Evolutionary conservation across 495 filamentous ascomycete genomes (phyloP).

Genomic region (Hyaloscypha bicolor): DNA sequence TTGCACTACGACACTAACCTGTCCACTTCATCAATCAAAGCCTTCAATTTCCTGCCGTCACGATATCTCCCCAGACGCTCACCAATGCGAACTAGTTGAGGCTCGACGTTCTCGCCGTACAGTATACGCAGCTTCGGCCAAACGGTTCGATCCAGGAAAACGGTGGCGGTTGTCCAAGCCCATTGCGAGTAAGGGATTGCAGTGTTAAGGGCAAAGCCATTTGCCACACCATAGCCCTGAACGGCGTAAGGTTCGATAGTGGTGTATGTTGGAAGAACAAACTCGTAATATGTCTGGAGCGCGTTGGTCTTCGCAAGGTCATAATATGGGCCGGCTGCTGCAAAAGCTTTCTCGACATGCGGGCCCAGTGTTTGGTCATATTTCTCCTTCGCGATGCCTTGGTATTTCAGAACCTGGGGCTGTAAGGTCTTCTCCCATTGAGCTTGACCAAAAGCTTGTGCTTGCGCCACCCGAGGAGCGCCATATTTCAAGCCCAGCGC

Average conservation of each 20-base stretch:
- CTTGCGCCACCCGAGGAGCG: conserved; percentile 72
- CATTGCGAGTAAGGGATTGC: conserved; percentile 71
- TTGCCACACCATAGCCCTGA: conserved; percentile 67
- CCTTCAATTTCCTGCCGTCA: conserved; percentile 63
- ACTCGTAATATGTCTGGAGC: conserved; percentile 66
- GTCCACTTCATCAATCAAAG: conserved; percentile 58
- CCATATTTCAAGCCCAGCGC: conserved; percentile 71
- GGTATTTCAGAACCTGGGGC: conserved; percentile 69
- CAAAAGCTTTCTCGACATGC: conserved; percentile 64
- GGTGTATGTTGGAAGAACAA: conserved; percentile 75
- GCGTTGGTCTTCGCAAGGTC: conserved; percentile 60
- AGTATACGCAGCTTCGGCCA: conserved; percentile 79
- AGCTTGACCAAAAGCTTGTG: conserved; percentile 60
- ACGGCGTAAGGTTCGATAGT: conserved; percentile 71
- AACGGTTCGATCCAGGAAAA: conserved; percentile 71
- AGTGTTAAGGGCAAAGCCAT: conserved; percentile 67
- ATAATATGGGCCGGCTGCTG: conserved; percentile 69
- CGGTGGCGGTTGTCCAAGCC: conserved; percentile 64
- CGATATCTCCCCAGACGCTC: conserved; percentile 85
- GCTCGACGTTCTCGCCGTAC: conserved; percentile 91
- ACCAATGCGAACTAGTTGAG: conserved; percentile 89
- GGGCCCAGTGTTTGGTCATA: conserved; percentile 74
- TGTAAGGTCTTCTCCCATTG: conserved; percentile 80
- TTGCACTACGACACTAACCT: conserved; percentile 36
- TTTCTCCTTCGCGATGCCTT: conserved; percentile 57